Evolutionary conservation across 2,329 filamentous ascomycete species (phyloP).

Genomic region (Pseudopyricularia cyperi): DNA sequence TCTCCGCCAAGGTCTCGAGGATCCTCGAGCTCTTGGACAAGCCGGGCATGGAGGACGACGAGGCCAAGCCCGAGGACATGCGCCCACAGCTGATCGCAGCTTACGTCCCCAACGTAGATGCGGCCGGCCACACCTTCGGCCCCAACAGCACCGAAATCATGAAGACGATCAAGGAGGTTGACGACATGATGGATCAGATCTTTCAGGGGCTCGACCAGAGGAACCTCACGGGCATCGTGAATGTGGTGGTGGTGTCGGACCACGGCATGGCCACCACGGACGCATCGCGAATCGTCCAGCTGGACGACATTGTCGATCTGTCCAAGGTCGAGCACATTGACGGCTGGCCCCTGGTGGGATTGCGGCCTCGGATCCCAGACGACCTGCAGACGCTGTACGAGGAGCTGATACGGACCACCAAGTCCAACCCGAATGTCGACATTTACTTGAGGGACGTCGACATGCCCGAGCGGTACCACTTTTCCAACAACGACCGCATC

Average conservation of each 20-base stretch:
- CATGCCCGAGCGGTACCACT: conserved; percentile 91
- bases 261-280: conserved; percentile 97
- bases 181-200: conserved; percentile 67
- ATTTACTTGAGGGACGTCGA: conserved; percentile 76
- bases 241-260: conserved; percentile 91
- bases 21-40: conserved; percentile 76
- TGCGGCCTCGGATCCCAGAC: conserved; percentile 60
- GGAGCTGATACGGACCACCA: conserved; percentile 40
- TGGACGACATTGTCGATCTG: conserved; percentile 79
- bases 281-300: conserved; percentile 64
- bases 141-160: conserved; percentile 91
- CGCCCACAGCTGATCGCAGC: conserved; percentile 86
- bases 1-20: conserved; percentile 64
- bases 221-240: conserved; percentile 82
- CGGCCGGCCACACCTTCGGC: conserved; percentile 74
- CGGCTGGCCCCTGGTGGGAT: conserved; percentile 85
- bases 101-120: conserved; percentile 88
- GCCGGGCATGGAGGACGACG: conserved; percentile 53
- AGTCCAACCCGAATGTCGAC: conserved; percentile 58
- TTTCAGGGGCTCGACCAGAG: conserved; percentile 65
- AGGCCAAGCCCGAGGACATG: conserved; percentile 34
- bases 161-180: conserved; percentile 63
- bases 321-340: conserved; percentile 70
- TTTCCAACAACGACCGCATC: conserved; percentile 75
- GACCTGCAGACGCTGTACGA: conserved; percentile 59